Conservation (phyloP, 2,329 filamentous ascomycete species). For the Tolypocladium amazonense region DNA sequence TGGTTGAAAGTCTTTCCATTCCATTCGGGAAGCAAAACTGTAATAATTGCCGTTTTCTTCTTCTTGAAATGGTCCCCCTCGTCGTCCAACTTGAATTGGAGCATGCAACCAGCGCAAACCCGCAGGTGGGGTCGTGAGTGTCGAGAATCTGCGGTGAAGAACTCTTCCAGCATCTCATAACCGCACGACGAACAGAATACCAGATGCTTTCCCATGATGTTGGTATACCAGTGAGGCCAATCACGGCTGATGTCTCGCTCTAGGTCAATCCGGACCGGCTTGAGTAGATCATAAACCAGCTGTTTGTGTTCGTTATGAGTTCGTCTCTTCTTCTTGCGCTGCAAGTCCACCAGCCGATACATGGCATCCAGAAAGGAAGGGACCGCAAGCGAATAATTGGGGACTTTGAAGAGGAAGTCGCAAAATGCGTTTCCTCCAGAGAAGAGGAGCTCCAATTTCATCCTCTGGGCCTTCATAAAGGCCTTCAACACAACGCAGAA, state of each 20-base stretch:
- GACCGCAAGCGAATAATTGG: conserved; percentile 16
- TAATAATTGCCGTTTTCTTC: conserved; percentile 8
- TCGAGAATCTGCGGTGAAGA: conserved; percentile 11
- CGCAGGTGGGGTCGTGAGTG: conserved; percentile 5
- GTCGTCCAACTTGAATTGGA: conserved; percentile 17
- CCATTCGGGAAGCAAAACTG: conserved; percentile 16
- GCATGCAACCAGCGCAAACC: conserved; percentile 18
- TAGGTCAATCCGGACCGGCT: conserved; percentile 17
- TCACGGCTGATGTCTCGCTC: conserved; percentile 9
- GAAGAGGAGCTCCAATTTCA: conserved; percentile 20
- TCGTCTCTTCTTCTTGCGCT: neutral
- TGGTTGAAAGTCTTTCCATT: conserved; percentile 13
- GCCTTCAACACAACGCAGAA: conserved; percentile 22
- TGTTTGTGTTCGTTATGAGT: conserved; percentile 5
- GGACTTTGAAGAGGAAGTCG: conserved; percentile 16
- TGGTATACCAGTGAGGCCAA: conserved; percentile 12
- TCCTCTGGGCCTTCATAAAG: conserved; percentile 18
- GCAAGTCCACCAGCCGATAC: conserved; percentile 16
- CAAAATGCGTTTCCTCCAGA: conserved; percentile 17
- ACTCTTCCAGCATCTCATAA: conserved; percentile 18
- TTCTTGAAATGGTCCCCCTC: conserved; percentile 17
- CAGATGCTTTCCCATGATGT: conserved; percentile 12
- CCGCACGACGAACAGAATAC: conserved; percentile 24
- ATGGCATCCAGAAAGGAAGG: conserved; percentile 22
- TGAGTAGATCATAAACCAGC: conserved; percentile 21